A percentile compares a stretch with the other conserved stretches of the same genome.
Conservation (phyloP, 2,329 filamentous ascomycete genomes). For the Bipolaris victoriae region DNA sequence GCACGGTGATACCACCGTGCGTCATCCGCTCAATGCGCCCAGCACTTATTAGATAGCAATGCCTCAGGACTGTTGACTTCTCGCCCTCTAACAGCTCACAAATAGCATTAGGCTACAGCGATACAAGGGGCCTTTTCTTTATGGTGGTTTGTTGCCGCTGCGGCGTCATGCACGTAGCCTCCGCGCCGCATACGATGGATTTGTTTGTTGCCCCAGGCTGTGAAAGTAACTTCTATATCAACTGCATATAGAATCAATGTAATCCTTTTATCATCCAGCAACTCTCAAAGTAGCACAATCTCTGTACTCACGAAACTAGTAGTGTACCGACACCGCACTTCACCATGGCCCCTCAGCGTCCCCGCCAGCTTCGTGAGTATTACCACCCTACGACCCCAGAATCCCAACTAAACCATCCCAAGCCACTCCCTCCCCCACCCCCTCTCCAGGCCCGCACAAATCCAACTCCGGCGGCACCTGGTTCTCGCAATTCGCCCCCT, state of each 20-base stretch:
- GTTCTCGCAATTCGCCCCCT: slow-evolving; percentile 11
- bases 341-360: not conserved
- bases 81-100: not conserved
- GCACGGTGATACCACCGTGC: slow-evolving; percentile 4
- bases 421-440: not conserved
- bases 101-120: not conserved
- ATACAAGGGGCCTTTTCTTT: not conserved
- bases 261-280: too few species aligned
- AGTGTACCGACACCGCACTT: not conserved
- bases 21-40: slow-evolving; percentile 1
- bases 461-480: not conserved
- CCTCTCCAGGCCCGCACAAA: too few species aligned
- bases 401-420: not conserved
- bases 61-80: not conserved
- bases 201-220: slow-evolving; percentile 1
- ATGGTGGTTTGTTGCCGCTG: not conserved
- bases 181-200: not conserved
- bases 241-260: not conserved
- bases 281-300: not conserved
- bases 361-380: slow-evolving; percentile 3
- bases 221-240: not conserved
- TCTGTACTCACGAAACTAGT: not conserved
- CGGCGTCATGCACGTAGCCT: not conserved
- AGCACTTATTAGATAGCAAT: not conserved
- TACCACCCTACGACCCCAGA: too few species aligned